Evolutionary conservation across 2,329 filamentous ascomycete genomes (phyloP).

Genomic region (Diaporthe capsici): DNA sequence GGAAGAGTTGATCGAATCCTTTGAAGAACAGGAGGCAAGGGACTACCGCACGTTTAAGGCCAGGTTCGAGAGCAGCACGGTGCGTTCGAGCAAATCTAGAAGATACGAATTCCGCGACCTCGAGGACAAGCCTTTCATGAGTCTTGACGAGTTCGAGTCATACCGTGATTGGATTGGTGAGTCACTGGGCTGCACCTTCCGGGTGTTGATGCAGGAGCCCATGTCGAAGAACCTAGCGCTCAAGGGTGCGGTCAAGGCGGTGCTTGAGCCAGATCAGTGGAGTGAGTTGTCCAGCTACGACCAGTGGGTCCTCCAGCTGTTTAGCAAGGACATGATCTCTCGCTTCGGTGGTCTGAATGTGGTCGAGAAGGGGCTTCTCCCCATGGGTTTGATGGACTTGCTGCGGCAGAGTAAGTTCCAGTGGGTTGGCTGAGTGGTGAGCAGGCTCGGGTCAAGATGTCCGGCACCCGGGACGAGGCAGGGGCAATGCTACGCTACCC

Average conservation of each 20-base stretch:
- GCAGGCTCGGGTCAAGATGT: background rate
- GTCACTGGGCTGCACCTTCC: conserved; percentile 48
- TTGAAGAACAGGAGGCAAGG: conserved; percentile 51
- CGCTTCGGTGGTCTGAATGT: conserved; percentile 57
- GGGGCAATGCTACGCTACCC: background rate
- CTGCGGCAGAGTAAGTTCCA: conserved; percentile 53
- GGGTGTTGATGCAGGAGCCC: conserved; percentile 49
- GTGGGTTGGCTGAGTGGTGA: conserved; percentile 52
- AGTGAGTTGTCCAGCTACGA: conserved; percentile 49
- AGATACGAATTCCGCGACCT: conserved; percentile 37
- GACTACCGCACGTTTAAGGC: conserved; percentile 52
- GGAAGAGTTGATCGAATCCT: conserved; percentile 46
- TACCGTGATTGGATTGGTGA: conserved; percentile 52
- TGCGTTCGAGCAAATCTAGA: conserved; percentile 23
- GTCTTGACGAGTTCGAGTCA: conserved; percentile 55
- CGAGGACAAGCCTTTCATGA: conserved; percentile 52
- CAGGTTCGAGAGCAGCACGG: conserved; percentile 47
- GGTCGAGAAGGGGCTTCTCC: conserved; percentile 56
- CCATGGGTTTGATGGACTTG: conserved; percentile 56
- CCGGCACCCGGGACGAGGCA: background rate
- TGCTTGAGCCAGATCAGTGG: conserved; percentile 38
- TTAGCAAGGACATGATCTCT: conserved; percentile 55
- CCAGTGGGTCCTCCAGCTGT: conserved; percentile 56
- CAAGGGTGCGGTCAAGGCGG: conserved; percentile 43
- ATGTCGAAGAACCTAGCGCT: conserved; percentile 47